Evolutionary conservation across 768 basidiomycete genomes (phyloP), one percentile per base, ranked within the genome.

Genomic region (Lactifluus volemus): DNA sequence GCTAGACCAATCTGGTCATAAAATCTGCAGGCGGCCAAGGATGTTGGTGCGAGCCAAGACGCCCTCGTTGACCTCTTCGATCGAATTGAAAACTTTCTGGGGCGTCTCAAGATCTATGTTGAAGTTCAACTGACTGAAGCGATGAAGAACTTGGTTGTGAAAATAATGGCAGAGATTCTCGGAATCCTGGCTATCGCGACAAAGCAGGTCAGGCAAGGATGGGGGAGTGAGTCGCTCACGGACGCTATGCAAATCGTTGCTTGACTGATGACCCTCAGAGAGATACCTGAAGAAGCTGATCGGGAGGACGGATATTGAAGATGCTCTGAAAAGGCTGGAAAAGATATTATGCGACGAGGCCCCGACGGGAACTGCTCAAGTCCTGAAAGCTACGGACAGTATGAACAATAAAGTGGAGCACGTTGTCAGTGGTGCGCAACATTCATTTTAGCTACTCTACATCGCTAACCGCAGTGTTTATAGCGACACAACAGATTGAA

Each of bases 171-270:
- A 2, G 56, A 58, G 17, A 29, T 50, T 19, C 56, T 58, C 2
- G 56, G 49, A 32, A 49, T 58, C 39, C 39, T 58, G 14, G 56
- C 56, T 0, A 50, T 58, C 7, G 56, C 56, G 7, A 58, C 56
- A 5, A 42, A 58, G 10, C 49, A 58, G 39, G 42, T 58, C 19
- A 58, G 30, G 4, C 29, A 17, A 32, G 15, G 49, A 30, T 30
- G 48, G n/a, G 49, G 39, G 29, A 49, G 56, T 58, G 7, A 41
- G 49, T 41, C n/a, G 0, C 11, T 30, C 25, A 25, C 25, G 25
- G n/a, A 1, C 38, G 15, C 8, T n/a, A 39, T 17, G 17, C 4
- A 32, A 15, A 4, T 9, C 50, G 5, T 4, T 25, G 3, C 6
- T 12, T 42, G 32, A 32, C 49, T 39, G 25, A 42, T 21, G 2